Evolutionary conservation across 2,329 filamentous ascomycete genomes (phyloP).

Genomic region (Mycogone perniciosa): DNA sequence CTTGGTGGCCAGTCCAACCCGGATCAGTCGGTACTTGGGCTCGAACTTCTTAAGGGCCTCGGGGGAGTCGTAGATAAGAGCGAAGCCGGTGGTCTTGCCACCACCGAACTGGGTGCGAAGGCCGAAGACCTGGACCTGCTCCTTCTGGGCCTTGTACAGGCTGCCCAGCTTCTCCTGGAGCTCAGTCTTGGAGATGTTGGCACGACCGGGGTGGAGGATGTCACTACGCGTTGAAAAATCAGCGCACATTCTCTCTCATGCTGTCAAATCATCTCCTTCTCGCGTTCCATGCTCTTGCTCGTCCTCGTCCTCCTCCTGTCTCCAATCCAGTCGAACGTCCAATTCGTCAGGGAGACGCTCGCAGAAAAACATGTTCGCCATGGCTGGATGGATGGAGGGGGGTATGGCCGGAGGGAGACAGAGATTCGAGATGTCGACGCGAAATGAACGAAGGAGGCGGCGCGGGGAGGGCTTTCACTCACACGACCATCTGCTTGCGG

Average conservation of each 20-base stretch:
- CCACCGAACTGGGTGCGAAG: conserved; percentile 99
- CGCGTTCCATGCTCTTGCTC: neutral
- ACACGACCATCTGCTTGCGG: conserved; percentile 99
- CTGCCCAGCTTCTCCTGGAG: conserved; percentile 90
- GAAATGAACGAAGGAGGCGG: neutral
- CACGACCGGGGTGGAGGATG: conserved; percentile 96
- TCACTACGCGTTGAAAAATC: conserved; percentile 56
- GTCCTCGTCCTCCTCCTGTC: neutral
- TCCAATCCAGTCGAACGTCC: neutral
- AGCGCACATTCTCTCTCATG: neutral
- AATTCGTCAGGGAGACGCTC: too few relatives aligned
- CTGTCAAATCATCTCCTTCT: neutral
- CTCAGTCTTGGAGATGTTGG: conserved; percentile 99
- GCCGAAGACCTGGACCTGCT: conserved; percentile 96
- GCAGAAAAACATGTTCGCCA: too few relatives aligned
- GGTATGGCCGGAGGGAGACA: too few relatives aligned
- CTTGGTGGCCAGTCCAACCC: conserved; percentile 88
- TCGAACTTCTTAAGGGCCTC: conserved; percentile 99
- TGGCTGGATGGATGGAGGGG: too few relatives aligned
- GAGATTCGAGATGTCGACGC: neutral
- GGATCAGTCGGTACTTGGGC: conserved; percentile 93
- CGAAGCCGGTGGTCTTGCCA: conserved; percentile 99
- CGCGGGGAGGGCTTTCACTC: conserved; percentile 43
- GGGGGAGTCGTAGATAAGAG: conserved; percentile 94
- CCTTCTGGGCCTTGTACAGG: conserved; percentile 98